Conservation (phyloP, 2,329 filamentous ascomycete genomes). For the Arthrocladium fulminans region DNA sequence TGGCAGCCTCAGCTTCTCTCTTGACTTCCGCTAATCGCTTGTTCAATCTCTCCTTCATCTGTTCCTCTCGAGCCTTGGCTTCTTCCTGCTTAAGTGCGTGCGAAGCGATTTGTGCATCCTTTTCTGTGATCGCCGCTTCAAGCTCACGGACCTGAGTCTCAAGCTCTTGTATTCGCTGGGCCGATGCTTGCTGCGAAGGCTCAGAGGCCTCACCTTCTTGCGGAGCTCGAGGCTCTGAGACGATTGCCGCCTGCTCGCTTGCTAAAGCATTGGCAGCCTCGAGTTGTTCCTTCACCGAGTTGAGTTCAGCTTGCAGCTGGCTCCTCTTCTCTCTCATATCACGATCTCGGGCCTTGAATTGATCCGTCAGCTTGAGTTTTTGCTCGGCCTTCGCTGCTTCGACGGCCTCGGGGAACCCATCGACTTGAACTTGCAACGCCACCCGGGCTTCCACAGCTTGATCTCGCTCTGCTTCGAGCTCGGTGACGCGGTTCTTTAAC, state of each 20-base stretch:
- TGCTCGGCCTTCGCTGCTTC: constrained; percentile 42
- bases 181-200: constrained; percentile 11
- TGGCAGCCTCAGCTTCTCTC: constrained; percentile 42
- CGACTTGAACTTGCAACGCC: constrained; percentile 41
- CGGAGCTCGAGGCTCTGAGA: constrained; percentile 27
- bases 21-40: constrained; percentile 55
- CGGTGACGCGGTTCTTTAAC: constrained; percentile 67
- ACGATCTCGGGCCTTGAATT: constrained; percentile 48
- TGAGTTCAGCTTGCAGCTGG: constrained; percentile 52
- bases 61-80: constrained; percentile 41
- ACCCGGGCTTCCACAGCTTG: constrained; percentile 45
- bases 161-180: constrained; percentile 28
- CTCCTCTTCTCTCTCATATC: constrained; percentile 58
- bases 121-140: constrained; percentile 45
- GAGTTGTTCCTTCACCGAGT: constrained; percentile 53
- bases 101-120: constrained; percentile 39
- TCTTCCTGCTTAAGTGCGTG: constrained; percentile 41
- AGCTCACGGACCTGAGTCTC: constrained; percentile 50
- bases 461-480: constrained; percentile 57
- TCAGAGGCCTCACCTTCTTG: constrained; percentile 5
- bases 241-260: constrained; percentile 40
- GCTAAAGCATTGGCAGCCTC: constrained; percentile 35
- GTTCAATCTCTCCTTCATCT: constrained; percentile 58
- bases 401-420: constrained; percentile 41
- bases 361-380: constrained; percentile 37